Base-by-base conservation (phyloP, 2,329 filamentous ascomycete genomes). In the Paracamarosporium sp. region DNA sequence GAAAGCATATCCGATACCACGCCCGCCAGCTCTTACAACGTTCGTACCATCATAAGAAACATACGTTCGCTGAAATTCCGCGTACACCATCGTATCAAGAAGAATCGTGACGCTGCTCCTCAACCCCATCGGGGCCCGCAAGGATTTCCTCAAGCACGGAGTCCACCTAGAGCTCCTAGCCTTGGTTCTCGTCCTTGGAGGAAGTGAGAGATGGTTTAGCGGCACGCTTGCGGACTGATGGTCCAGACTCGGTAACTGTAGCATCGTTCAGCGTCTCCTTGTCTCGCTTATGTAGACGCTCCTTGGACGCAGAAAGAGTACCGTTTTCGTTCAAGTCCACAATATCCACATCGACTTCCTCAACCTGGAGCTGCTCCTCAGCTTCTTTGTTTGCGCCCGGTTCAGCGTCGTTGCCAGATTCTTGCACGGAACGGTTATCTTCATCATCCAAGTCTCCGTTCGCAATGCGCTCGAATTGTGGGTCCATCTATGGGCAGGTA, bases 401-500 rank as follows among this genome's bases (percentile, higher is more conserved):
- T 27, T 54, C 55, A 15, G 50, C 28, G 30, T 56, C 55, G 46
- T 59, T 36, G 13, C 33, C 27, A 11, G 25, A 2, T 0, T 31
- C 13, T 13, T 41, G 41, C 1, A 9, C 11, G 12, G 25, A 8
- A 1, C 11, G 9, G 12, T 31, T 27, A 5, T 31, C 7, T 13
- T 24, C 3, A 15, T 15, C 28, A 15, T 59, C 51, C 28, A 66
- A 4, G 11, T 66, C 43, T 5, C 70, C 71, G 5, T 63, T 57
- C 0, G 64, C 60, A 25, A 74, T 64, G 0, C 53, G 44, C 50
- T 67, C 61, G 28, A 75, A 73, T 13, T 63, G 59, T 7, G 53
- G 54, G 54, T 71, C 60, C 2, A 72, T 53, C 46, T 50, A 36
- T 7, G 24, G 17, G 7, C 5, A 13, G 28, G 31, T 50, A 9